Base-by-base conservation (phyloP, 208 protist genomes). In the Trypanosoma vivax region DNA sequence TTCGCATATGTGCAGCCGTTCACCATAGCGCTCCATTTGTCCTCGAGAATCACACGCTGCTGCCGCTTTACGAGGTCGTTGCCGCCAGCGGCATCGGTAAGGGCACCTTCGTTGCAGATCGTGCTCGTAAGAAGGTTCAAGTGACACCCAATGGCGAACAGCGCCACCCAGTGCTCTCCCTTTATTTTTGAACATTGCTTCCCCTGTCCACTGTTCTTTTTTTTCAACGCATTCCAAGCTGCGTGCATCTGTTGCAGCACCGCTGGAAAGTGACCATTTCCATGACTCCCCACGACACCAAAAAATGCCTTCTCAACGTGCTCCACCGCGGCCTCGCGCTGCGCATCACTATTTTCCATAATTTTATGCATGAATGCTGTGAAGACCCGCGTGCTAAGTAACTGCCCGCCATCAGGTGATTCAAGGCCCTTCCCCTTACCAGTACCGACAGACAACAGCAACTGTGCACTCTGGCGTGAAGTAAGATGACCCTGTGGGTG, bases 131-230 rank as follows among this genome's bases (percentile, higher is more conserved):
- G 64, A 42, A 66, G 45, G 58, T 91, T 91, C 16, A 88, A 38
- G 47, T 87, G 73, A 19, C 65, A 71, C 27, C 79, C 83, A 27
- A 91, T 56, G 2, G 71, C 63, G 53, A 80, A 84, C 11, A 81
- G 48, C 0, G 72, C 72, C 13, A 83, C 74, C 79, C 83, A 90
- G 42, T 70, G 37, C 38, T 78, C 77, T 5, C 75, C 79, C 1
- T 61, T 69, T 27, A 83, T 18, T 5, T 27, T 16, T 2, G 30
- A 33, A 6, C 19, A 23, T 21, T 52, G 43, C 5, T 48, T 27
- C 11, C 60, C 18, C 31, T n/a, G 6, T 27, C 23, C 24, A 33
- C 27, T 2, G 29, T 31, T 19, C 55, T 7, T 35, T 53, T 62
- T 48, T 24, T 68, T 74, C 33, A 62, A 13, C 33, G 35, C 37